Base-by-base conservation (phyloP, 1,139 yeast species). In the Yarrowia galli region DNA sequence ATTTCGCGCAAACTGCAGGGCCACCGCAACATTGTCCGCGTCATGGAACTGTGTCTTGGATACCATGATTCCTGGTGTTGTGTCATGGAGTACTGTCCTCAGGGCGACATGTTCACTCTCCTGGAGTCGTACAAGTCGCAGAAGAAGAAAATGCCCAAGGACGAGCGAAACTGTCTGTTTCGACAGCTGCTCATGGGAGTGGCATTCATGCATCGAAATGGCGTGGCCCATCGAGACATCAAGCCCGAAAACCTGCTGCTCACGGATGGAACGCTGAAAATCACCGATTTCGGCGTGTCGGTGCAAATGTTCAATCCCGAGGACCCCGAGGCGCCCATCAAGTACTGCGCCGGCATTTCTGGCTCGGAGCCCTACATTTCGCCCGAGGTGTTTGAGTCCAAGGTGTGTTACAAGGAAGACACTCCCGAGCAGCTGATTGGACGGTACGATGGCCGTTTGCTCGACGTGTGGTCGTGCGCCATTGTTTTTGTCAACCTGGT, bases 401-500 rank as follows among this genome's bases (percentile, higher is more conserved):
- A 78, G 13, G 75, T 75, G 45, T 56, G 67, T 23, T 69, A 61
- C 66, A 46, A 46, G 45, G 66, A 46, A 18, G 51, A 35, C 5
- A 42, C 67, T 2, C 46, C 58, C 13, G 56, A 46, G 43, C 56
- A 46, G 35, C 56, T 61, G 13, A 48, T 61, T 36, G 56, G 67
- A 2, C 67, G 67, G 8, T 86, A 86, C 72, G 86, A 84, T 67
- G 85, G 89, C 0, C 83, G 84, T 64, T 71, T 75, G 2, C 80
- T 86, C 2, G 91, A 87, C 74, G 77, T 87, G 16, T 87, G 91
- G 91, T 86, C 90, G 2, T 56, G 58, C 16, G 68, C 68, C 25
- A 92, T 91, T 18, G 91, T 92, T 46, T 92, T 89, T 76, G 88
- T 92, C 90, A 96, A 96, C 18, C 89, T 92, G 95, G 72, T 77